phyloP scores from a whole-genome alignment of 2,329 filamentous ascomycete genomes.

The Nakataea oryzae region DNA sequence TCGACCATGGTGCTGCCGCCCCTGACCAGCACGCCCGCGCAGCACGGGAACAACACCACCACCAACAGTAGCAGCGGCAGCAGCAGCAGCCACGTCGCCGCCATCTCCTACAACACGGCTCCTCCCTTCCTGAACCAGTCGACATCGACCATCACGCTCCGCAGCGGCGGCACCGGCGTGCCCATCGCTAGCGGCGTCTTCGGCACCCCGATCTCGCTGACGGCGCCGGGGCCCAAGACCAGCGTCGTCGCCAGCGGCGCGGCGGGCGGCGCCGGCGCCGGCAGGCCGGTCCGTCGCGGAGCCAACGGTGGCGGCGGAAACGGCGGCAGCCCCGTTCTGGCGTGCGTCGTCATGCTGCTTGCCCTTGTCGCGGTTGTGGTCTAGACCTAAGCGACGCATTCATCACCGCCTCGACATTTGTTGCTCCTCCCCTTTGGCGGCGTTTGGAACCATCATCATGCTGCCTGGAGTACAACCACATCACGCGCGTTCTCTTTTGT shows the following conservation, averaged over 20 bases:
- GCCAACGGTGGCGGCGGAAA: constrained; percentile 19
- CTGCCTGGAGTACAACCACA: neutral
- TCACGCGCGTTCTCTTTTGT: neutral
- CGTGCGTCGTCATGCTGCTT: constrained; percentile 24
- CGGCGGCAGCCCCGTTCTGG: constrained; percentile 18
- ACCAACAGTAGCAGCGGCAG: too few species aligned
- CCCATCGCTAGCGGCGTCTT: constrained; percentile 8
- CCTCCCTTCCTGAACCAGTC: constrained; percentile 4
- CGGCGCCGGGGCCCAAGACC: constrained; percentile 2
- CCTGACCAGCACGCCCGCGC: neutral
- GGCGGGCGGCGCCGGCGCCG: constrained; percentile 11
- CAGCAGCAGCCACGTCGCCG: neutral
- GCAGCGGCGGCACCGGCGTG: constrained; percentile 13
- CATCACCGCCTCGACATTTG: neutral
- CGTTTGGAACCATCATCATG: neutral
- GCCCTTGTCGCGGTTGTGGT: constrained; percentile 21
- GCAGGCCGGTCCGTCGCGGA: constrained; percentile 19
- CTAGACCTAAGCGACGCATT: constrained; percentile 11
- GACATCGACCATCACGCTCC: constrained; percentile 17
- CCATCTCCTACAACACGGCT: constrained; percentile 7
- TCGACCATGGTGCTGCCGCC: neutral
- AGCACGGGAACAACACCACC: constrained; percentile 6
- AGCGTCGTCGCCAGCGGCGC: constrained; percentile 20
- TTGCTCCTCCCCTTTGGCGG: neutral
- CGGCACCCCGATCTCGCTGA: constrained; percentile 3